A percentile compares a stretch with the other conserved stretches of the same genome.
These are phyloP conservation scores for Fomitopsis pinicola DNA, from an alignment of 1,284 basidiomycete species.

Conservation along the genomic window DNA sequence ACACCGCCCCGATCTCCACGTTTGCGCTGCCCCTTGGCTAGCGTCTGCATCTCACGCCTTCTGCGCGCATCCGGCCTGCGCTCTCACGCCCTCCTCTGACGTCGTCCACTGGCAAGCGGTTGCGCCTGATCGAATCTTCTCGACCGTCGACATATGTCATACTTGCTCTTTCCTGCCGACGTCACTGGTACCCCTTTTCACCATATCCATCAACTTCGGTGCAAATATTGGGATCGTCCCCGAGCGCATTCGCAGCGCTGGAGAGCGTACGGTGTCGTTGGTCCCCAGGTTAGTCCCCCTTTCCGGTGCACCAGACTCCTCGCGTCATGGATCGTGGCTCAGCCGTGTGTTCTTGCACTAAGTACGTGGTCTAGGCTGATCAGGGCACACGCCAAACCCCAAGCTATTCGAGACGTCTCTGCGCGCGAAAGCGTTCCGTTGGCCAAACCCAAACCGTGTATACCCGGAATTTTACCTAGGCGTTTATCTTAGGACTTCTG, in stretches of 20 bases:
- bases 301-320: background rate
- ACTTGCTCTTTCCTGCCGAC: background rate
- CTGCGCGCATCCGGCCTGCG: background rate
- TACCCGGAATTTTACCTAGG: no score
- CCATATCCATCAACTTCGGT: background rate
- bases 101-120: background rate
- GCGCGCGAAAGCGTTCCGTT: background rate
- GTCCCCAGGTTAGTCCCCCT: background rate
- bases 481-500: no score
- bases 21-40: background rate
- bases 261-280: background rate
- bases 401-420: background rate
- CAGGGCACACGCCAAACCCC: background rate
- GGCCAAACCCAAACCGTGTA: background rate
- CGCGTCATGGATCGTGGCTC: background rate
- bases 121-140: conserved; percentile 3
- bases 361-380: background rate
- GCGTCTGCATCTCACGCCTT: background rate
- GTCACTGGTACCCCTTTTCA: background rate
- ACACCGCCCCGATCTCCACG: background rate
- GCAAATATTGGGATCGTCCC: background rate
- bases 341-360: background rate
- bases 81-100: conserved; percentile 1
- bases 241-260: background rate
- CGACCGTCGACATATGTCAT: background rate